phyloP scores from a whole-genome alignment of 352 stramenopile species.

The Phytophthora capsici region DNA sequence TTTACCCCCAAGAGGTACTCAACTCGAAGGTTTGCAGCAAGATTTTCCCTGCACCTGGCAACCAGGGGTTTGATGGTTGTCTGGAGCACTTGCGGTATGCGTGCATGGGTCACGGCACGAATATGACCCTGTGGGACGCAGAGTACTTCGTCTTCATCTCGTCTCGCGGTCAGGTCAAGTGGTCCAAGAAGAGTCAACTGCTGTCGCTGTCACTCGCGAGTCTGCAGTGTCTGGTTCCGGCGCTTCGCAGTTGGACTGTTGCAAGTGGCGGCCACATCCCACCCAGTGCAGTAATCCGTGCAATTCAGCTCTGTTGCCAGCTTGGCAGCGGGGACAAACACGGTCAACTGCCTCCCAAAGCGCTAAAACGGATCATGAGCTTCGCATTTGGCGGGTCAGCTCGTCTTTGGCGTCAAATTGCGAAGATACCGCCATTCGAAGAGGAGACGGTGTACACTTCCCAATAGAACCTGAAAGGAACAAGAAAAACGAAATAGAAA shows the following conservation, averaged over 20 bases:
- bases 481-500: slow-evolving; percentile 14
- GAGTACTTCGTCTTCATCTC: slow-evolving; percentile 81
- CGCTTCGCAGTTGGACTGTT: slow-evolving; percentile 62
- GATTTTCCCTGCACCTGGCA: slow-evolving; percentile 80
- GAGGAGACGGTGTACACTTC: slow-evolving; percentile 53
- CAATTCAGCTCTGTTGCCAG: slow-evolving; percentile 62
- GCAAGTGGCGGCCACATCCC: slow-evolving; percentile 39
- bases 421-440: slow-evolving; percentile 50
- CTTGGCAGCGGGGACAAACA: slow-evolving; percentile 45
- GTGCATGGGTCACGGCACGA: slow-evolving; percentile 42
- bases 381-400: slow-evolving; percentile 69
- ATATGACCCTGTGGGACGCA: slow-evolving; percentile 89
- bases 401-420: slow-evolving; percentile 77
- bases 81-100: slow-evolving; percentile 84
- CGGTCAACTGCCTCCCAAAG: slow-evolving; percentile 31
- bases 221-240: slow-evolving; percentile 62
- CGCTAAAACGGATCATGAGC: slow-evolving; percentile 61
- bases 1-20: slow-evolving; percentile 88
- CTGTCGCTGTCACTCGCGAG: slow-evolving; percentile 63
- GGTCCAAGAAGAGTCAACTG: slow-evolving; percentile 71
- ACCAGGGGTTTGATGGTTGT: slow-evolving; percentile 90
- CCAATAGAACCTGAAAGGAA: slow-evolving; percentile 14
- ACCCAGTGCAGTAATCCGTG: slow-evolving; percentile 44
- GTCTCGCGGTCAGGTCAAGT: slow-evolving; percentile 48
- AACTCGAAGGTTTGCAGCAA: slow-evolving; percentile 90